These are phyloP conservation scores for Botryotinia calthae DNA, from an alignment of 2,329 filamentous ascomycete genomes.

Conservation along the genomic window DNA sequence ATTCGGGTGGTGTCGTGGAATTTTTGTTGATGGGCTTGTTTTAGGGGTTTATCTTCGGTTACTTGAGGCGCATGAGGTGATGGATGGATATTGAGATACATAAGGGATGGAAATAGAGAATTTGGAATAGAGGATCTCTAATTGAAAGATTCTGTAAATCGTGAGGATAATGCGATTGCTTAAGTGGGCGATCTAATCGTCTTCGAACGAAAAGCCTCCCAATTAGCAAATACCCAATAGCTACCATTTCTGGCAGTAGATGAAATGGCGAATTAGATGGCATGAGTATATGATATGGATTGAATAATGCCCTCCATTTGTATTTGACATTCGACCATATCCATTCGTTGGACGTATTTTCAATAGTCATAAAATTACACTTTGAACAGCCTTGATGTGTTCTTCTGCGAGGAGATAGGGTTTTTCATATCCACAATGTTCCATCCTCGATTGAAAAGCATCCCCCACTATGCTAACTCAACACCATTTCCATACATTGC, in stretches of 20 bases:
- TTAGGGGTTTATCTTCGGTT: not conserved
- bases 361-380: not conserved
- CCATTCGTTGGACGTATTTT: not conserved
- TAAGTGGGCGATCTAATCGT: not conserved
- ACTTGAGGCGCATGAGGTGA: not conserved
- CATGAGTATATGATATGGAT: not conserved
- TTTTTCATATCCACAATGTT: not conserved
- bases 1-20: not conserved
- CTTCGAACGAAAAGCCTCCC: too few relatives aligned
- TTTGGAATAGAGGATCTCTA: not conserved
- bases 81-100: not conserved
- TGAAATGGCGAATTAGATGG: not conserved
- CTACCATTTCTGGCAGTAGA: not conserved
- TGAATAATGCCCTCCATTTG: not conserved
- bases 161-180: not conserved
- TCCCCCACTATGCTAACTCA: not conserved
- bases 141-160: not conserved
- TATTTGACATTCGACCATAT: not conserved
- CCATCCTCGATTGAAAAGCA: not conserved
- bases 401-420: not conserved
- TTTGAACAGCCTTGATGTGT: not conserved
- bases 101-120: not conserved
- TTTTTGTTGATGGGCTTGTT: not conserved
- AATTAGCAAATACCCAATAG: too few relatives aligned
- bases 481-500: not conserved